Evolutionary conservation across 106 monocot genomes (phyloP).

Genomic region (Apostasia shenzhenica): DNA sequence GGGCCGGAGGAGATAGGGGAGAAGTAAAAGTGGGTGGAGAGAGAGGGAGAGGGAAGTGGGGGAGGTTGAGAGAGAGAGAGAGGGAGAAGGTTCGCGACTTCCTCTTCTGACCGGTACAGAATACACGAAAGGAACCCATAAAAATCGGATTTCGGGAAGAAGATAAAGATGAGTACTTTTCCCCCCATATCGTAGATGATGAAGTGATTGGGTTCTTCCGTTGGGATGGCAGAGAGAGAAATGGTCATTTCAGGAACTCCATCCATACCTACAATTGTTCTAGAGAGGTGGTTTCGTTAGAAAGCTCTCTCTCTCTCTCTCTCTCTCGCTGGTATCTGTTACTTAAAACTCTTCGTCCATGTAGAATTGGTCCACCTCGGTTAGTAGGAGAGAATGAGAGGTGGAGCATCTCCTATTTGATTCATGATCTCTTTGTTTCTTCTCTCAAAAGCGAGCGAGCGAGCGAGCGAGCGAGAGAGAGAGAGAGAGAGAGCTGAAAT

Average conservation of each 20-base stretch:
- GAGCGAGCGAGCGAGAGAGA: no score
- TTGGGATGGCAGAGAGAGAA: background rate
- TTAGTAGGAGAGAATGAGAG: no score
- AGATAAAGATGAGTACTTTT: background rate
- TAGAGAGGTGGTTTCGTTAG: no score
- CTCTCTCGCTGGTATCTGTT: background rate
- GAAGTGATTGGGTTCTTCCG: background rate
- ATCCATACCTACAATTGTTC: background rate
- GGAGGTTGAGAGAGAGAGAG: slow-evolving; percentile 3
- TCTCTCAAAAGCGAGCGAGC: no score
- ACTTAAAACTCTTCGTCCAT: no score
- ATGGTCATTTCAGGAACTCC: background rate
- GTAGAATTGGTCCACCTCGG: no score
- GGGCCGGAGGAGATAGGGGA: background rate
- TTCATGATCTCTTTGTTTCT: no score
- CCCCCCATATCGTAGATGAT: background rate
- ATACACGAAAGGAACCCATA: background rate
- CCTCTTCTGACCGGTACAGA: background rate
- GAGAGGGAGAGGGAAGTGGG: background rate
- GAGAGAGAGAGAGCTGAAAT: no score
- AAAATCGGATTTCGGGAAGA: background rate
- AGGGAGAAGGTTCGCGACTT: no score
- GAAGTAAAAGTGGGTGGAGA: background rate
- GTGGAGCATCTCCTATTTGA: no score
- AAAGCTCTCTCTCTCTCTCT: background rate